Percentiles rank a stretch among this genome's conserved stretches.
These are phyloP conservation scores for Linnemannia exigua DNA, from an alignment of 192 early-diverging fungal genomes.

Conservation along the genomic window DNA sequence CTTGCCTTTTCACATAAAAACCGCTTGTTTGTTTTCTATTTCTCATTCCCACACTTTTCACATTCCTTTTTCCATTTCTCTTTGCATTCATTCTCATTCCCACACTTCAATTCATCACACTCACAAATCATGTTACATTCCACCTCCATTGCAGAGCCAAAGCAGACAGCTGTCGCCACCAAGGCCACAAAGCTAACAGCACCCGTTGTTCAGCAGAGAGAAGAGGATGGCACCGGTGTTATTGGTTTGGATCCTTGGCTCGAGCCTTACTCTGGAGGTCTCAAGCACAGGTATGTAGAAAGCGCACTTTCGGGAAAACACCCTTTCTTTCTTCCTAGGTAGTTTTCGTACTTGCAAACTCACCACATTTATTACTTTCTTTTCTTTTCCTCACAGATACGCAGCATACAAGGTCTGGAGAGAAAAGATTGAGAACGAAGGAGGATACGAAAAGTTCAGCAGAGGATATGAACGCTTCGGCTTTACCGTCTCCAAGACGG, in stretches of 20 bases:
- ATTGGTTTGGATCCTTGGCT: slow-evolving; percentile 87
- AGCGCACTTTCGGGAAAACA: not conserved
- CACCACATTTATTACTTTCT: not conserved
- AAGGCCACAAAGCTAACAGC: not conserved
- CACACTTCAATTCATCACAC: not conserved
- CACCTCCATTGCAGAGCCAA: not conserved
- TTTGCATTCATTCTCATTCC: slow-evolving; percentile 1
- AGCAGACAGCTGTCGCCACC: not conserved
- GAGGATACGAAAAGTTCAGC: slow-evolving; percentile 88
- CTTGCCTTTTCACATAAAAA: not conserved
- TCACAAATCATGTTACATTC: not conserved
- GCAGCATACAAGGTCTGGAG: slow-evolving; percentile 75
- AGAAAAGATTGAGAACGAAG: slow-evolving; percentile 78
- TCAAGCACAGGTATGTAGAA: slow-evolving; percentile 73
- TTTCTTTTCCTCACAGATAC: slow-evolving; percentile 56
- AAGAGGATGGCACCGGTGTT: slow-evolving; percentile 73
- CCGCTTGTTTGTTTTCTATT: not conserved
- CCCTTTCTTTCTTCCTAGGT: not conserved
- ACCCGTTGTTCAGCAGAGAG: not conserved
- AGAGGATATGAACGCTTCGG: slow-evolving; percentile 87
- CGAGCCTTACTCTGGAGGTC: slow-evolving; percentile 72
- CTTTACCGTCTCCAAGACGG: slow-evolving; percentile 73
- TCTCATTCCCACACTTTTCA: not conserved
- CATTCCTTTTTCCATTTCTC: not conserved
- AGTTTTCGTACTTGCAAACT: not conserved